Percentiles rank a stretch among this genome's conserved stretches.
These are phyloP conservation scores for Malus fusca DNA, from an alignment of 306 rosid species.

Conservation along the genomic window DNA sequence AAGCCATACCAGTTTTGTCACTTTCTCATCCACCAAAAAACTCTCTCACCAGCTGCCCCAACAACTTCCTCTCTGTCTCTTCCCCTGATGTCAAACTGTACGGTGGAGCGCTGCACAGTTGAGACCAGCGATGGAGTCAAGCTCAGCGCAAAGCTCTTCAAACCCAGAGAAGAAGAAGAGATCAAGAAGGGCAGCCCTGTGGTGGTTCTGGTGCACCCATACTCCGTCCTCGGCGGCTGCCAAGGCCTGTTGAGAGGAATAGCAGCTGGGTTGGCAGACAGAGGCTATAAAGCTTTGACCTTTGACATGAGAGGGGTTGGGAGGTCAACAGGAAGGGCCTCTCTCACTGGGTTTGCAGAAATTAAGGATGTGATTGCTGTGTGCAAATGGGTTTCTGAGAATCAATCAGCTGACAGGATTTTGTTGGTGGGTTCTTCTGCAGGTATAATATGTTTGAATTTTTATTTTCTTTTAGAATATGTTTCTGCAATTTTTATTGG, in stretches of 20 bases:
- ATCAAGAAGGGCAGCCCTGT: slow-evolving; percentile 22
- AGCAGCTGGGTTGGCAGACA: slow-evolving; percentile 55
- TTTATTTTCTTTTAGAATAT: not conserved
- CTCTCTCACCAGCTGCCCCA: not conserved
- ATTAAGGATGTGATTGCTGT: slow-evolving; percentile 45
- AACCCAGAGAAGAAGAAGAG: slow-evolving; percentile 35
- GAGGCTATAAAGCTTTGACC: slow-evolving; percentile 38
- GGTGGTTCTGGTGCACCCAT: slow-evolving; percentile 83
- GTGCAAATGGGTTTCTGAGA: slow-evolving; percentile 46
- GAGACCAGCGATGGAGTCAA: slow-evolving; percentile 64
- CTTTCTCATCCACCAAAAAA: too few relatives aligned
- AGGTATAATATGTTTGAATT: slow-evolving; percentile 29
- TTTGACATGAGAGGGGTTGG: slow-evolving; percentile 60
- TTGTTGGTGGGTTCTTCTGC: slow-evolving; percentile 91
- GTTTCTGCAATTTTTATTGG: not conserved
- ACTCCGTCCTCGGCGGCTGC: slow-evolving; percentile 71
- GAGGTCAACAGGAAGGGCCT: slow-evolving; percentile 62
- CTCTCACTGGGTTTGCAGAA: slow-evolving; percentile 42
- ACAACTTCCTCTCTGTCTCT: not conserved
- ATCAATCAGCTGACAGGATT: slow-evolving; percentile 30
- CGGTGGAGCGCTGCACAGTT: slow-evolving; percentile 50
- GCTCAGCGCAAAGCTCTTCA: slow-evolving; percentile 61
- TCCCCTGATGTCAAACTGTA: slow-evolving; percentile 37
- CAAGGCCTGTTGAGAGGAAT: slow-evolving; percentile 84
- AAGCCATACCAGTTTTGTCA: too few relatives aligned